These are phyloP conservation scores for Jaltomata sinuosa DNA, from an alignment of 257 asterid genomes.

Conservation along the genomic window DNA sequence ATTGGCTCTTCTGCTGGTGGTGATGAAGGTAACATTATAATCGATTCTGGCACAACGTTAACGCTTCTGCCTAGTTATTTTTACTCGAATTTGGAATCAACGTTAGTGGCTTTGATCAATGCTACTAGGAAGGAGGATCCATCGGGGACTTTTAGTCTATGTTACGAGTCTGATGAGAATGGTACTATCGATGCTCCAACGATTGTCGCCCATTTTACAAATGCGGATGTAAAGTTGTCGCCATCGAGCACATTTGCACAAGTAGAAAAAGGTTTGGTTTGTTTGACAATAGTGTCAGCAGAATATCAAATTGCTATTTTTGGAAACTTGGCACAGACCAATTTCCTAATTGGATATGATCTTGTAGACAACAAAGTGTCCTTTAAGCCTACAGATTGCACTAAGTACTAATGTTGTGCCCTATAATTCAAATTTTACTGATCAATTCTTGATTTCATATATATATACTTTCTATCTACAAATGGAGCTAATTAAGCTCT, in stretches of 20 bases:
- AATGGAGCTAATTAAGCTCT: no score
- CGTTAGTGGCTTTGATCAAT: background rate
- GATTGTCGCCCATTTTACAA: background rate
- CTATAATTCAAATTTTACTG: background rate
- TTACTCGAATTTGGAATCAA: background rate
- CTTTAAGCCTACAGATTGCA: conserved; percentile 36
- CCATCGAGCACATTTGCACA: background rate
- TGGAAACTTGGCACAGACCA: conserved; percentile 38
- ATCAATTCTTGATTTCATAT: background rate
- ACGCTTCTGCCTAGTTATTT: conserved; percentile 1
- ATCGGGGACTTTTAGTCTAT: background rate
- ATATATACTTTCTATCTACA: background rate
- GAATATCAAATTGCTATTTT: conserved; percentile 14
- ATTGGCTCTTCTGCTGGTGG: background rate
- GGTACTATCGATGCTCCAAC: background rate
- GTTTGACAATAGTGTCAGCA: background rate
- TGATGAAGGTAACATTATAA: conserved; percentile 26
- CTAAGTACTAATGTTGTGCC: background rate
- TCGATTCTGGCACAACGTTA: conserved; percentile 42
- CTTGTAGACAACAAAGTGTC: conserved; percentile 21
- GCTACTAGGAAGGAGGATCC: background rate
- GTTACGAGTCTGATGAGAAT: background rate
- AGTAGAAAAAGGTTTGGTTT: background rate
- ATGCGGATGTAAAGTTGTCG: conserved; percentile 1
- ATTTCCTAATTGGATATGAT: conserved; percentile 41